Percentiles rank a stretch among this genome's conserved stretches.
Conservation (phyloP, 306 rosid species). For the Clitoria ternatea region DNA sequence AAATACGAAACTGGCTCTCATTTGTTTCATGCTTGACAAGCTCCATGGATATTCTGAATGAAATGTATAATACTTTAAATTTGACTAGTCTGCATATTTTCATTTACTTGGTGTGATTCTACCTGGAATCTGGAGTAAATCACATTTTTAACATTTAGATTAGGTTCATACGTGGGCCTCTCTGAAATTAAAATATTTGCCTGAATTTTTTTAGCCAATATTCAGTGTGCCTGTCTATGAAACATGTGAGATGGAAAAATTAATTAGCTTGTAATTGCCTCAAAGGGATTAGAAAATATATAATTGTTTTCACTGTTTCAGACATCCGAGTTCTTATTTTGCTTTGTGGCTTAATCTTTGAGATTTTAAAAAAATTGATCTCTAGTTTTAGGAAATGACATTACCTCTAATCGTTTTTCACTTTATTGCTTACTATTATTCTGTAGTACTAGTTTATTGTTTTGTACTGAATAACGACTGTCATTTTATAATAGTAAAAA, state of each 20-base stretch:
- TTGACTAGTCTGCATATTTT: neutral
- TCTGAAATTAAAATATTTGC: neutral
- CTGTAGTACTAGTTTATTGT: too few species aligned
- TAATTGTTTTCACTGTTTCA: neutral
- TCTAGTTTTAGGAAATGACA: too few species aligned
- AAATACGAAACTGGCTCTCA: neutral
- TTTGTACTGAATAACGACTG: too few species aligned
- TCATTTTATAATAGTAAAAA: too few species aligned
- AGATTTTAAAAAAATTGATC: too few species aligned
- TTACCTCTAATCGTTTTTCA: too few species aligned
- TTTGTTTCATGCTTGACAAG: slow-evolving; percentile 20
- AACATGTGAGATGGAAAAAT: neutral
- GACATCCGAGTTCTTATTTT: neutral
- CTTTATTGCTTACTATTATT: too few species aligned
- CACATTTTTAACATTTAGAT: neutral
- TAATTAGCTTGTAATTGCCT: neutral
- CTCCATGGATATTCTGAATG: neutral
- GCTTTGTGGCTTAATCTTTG: neutral
- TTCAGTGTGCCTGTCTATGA: neutral
- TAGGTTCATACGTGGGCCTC: neutral
- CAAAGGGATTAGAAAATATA: neutral
- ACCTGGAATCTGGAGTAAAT: neutral
- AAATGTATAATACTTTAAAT: neutral
- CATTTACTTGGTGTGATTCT: neutral
- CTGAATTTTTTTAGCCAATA: neutral